Percentiles rank a stretch among this genome's conserved stretches.
phyloP scores from a whole-genome alignment of 2,329 filamentous ascomycete species.

The Calonectria multiphialidica region DNA sequence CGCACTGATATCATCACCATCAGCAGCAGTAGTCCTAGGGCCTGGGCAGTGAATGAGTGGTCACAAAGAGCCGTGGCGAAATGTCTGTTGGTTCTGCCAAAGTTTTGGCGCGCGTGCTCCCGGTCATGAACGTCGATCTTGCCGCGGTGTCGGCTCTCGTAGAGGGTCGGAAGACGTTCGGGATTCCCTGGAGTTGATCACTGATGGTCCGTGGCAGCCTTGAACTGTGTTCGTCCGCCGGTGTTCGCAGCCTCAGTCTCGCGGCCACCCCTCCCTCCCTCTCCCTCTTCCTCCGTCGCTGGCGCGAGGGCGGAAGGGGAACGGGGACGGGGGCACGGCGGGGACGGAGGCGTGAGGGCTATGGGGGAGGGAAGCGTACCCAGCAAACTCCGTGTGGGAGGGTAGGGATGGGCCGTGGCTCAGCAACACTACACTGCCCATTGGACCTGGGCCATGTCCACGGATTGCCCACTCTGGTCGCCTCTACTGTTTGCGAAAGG shows the following conservation, averaged over 20 bases:
- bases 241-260: neutral
- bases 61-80: constrained; percentile 30
- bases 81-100: constrained; percentile 9
- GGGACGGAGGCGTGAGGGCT: too few species aligned
- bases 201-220: constrained; percentile 5
- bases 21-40: neutral
- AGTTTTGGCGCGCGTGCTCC: neutral
- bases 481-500: neutral
- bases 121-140: neutral
- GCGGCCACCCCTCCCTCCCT: constrained; percentile 10
- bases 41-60: neutral
- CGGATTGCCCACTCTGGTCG: neutral
- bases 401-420: constrained; percentile 11
- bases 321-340: too few species aligned
- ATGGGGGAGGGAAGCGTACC: neutral
- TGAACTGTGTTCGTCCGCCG: neutral
- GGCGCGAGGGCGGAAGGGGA: neutral
- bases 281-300: neutral
- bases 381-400: neutral
- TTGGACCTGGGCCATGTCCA: neutral
- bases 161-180: neutral
- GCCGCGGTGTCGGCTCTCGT: neutral
- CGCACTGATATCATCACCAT: constrained; percentile 18
- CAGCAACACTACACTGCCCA: constrained; percentile 28
- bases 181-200: neutral